phyloP scores from a whole-genome alignment of 2,329 filamentous ascomycete species.

The Scopulariopsis brevicaulis region DNA sequence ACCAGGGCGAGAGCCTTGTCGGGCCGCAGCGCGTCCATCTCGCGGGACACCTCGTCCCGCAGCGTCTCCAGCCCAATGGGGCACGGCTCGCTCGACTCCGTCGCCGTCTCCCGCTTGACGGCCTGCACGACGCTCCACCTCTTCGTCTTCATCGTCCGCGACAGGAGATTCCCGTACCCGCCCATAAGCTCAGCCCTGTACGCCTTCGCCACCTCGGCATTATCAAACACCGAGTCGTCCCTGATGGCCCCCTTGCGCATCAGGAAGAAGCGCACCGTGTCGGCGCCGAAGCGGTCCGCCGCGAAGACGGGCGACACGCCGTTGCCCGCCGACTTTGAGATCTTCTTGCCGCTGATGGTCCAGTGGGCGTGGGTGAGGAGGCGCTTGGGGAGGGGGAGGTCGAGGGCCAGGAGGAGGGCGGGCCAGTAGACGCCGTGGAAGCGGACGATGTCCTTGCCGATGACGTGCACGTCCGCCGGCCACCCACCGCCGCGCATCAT shows the following conservation, averaged over 20 bases:
- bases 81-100: neutral
- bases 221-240: slow-evolving; percentile 78
- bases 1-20: slow-evolving; percentile 6
- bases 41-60: slow-evolving; percentile 3
- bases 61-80: slow-evolving; percentile 6
- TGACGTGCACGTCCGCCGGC: slow-evolving; percentile 85
- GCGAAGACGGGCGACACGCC: slow-evolving; percentile 92
- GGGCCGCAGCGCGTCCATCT: slow-evolving; percentile 7
- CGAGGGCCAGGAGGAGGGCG: slow-evolving; percentile 81
- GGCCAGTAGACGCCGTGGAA: slow-evolving; percentile 99
- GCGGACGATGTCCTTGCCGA: slow-evolving; percentile 92
- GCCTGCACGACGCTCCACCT: slow-evolving; percentile 56
- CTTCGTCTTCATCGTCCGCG: slow-evolving; percentile 56
- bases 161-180: slow-evolving; percentile 70
- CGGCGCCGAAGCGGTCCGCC: slow-evolving; percentile 76
- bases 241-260: slow-evolving; percentile 66
- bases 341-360: slow-evolving; percentile 85
- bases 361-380: slow-evolving; percentile 90
- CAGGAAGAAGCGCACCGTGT: slow-evolving; percentile 83
- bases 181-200: slow-evolving; percentile 73
- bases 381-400: slow-evolving; percentile 64
- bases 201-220: slow-evolving; percentile 57
- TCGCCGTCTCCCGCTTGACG: slow-evolving; percentile 22
- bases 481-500: slow-evolving; percentile 62
- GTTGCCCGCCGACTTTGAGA: slow-evolving; percentile 93